Percentiles rank a stretch among this genome's conserved stretches.
Evolutionary conservation across 2,329 filamentous ascomycete genomes (phyloP).

Genomic region (Calonectria leucothoes): DNA sequence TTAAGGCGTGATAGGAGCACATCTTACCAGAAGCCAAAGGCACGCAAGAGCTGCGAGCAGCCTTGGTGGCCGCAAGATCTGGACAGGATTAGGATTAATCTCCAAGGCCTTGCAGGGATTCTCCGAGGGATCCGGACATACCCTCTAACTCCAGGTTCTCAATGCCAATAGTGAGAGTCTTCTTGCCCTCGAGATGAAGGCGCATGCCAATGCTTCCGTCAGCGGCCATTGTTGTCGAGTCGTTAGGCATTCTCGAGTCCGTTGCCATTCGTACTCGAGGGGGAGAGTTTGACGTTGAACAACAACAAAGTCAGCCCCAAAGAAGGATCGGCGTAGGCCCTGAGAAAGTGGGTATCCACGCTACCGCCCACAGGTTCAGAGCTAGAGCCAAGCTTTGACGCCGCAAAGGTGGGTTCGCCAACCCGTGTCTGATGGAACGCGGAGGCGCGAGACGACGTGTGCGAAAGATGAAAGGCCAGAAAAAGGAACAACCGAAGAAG

Average conservation of each 20-base stretch:
- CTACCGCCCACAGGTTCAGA: background rate
- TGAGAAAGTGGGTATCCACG: background rate
- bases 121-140: conserved; percentile 46
- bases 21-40: conserved; percentile 33
- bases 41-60: conserved; percentile 36
- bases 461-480: background rate
- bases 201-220: conserved; percentile 41
- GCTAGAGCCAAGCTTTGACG: background rate
- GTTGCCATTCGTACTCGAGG: background rate
- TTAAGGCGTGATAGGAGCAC: background rate
- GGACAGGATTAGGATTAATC: conserved; percentile 27
- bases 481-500: background rate
- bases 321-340: background rate
- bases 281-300: background rate
- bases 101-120: background rate
- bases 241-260: conserved; percentile 16
- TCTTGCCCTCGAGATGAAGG: conserved; percentile 46
- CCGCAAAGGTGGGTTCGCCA: background rate
- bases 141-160: conserved; percentile 49
- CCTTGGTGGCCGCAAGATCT: conserved; percentile 37
- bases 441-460: background rate
- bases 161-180: conserved; percentile 46
- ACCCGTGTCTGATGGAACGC: background rate
- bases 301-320: background rate
- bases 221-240: conserved; percentile 32